A percentile compares a stretch with the other conserved stretches of the same genome.
Conservation (phyloP, 768 basidiomycete species). For the Daedaleopsis nitida region DNA sequence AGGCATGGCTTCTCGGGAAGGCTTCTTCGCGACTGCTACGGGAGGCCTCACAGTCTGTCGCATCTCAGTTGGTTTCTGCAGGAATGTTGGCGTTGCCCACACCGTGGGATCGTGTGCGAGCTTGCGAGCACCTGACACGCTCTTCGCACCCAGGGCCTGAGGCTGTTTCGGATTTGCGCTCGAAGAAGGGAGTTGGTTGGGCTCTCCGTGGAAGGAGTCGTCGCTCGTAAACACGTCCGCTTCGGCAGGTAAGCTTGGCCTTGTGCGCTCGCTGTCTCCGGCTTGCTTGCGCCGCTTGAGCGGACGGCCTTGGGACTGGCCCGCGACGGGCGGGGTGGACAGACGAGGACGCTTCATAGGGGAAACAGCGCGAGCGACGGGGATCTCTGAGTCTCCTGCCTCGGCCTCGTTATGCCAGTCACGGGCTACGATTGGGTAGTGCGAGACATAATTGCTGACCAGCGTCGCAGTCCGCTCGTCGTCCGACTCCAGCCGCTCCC, state of each 20-base stretch:
- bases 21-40: neutral
- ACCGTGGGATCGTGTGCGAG: slow-evolving; percentile 19
- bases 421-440: neutral
- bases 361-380: neutral
- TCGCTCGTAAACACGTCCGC: slow-evolving; percentile 18
- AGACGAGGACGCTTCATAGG: neutral
- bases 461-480: slow-evolving; percentile 19
- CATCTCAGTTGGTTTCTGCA: neutral
- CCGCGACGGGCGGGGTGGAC: neutral
- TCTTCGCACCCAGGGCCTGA: neutral
- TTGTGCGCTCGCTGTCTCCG: neutral
- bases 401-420: neutral
- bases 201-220: slow-evolving; percentile 3
- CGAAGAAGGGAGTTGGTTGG: neutral
- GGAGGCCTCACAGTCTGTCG: neutral
- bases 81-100: slow-evolving; percentile 23
- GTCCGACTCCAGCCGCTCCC: slow-evolving; percentile 17
- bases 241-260: neutral
- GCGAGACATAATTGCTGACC: slow-evolving; percentile 6
- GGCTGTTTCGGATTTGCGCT: neutral
- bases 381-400: neutral
- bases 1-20: neutral
- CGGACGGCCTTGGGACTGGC: slow-evolving; percentile 3
- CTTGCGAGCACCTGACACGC: neutral
- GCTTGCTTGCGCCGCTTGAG: neutral